phyloP scores from a whole-genome alignment of 129 eudicot genomes.

The carrot (Daucus carota) region DNA sequence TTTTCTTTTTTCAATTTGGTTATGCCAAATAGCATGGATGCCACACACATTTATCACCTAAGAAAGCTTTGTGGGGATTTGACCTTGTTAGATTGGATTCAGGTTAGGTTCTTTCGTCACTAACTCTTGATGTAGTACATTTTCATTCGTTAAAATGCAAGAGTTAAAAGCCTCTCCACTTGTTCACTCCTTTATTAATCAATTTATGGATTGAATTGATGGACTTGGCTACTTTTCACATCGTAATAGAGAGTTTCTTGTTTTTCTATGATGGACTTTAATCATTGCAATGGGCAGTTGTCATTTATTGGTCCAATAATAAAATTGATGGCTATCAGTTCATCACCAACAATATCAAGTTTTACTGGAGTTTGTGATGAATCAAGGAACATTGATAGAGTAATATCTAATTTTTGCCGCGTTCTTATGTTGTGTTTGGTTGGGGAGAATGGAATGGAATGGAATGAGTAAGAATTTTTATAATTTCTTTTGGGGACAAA shows the following conservation, averaged over 20 bases:
- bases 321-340: background rate
- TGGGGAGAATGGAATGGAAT: no score
- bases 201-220: background rate
- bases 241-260: background rate
- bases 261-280: background rate
- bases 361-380: background rate
- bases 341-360: background rate
- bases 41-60: no score
- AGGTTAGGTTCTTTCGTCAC: no score
- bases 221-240: background rate
- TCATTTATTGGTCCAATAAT: background rate
- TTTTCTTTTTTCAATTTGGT: no score
- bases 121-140: no score
- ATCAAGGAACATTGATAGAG: background rate
- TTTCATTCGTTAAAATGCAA: background rate
- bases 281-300: background rate
- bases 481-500: no score
- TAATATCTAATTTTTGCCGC: background rate
- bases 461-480: no score
- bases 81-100: no score
- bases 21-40: no score
- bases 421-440: no score
- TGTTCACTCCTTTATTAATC: no score
- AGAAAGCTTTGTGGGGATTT: no score
- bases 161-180: background rate